A percentile compares a stretch with the other conserved stretches of the same genome.
Evolutionary conservation across 2,329 filamentous ascomycete genomes (phyloP).

Genomic region (Aspergillus sp.): DNA sequence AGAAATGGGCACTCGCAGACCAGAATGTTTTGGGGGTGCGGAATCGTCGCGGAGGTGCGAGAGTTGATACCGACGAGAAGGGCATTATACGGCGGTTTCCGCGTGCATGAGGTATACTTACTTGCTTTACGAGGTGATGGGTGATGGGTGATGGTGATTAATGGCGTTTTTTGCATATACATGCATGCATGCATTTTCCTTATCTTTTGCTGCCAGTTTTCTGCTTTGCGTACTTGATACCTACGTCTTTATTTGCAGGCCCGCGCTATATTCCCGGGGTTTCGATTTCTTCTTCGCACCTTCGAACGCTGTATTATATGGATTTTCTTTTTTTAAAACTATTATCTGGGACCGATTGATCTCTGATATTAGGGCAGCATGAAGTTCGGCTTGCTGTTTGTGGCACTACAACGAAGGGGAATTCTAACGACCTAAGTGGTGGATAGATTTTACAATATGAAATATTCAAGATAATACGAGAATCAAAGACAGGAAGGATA

Average conservation of each 20-base stretch:
- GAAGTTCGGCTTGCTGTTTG: neutral
- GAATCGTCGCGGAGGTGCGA: slow-evolving; percentile 25
- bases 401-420: neutral
- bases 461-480: neutral
- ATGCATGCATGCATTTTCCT: neutral
- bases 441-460: neutral
- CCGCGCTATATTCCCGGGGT: too few species aligned
- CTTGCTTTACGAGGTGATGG: neutral
- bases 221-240: neutral
- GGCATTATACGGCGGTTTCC: slow-evolving; percentile 30
- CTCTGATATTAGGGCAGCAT: neutral
- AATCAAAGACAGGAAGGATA: neutral
- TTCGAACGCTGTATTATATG: neutral
- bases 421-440: neutral
- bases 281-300: too few species aligned
- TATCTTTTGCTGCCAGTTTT: neutral
- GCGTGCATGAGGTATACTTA: neutral
- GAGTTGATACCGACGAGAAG: slow-evolving; percentile 31
- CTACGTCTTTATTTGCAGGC: neutral
- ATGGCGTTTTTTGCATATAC: too few species aligned
- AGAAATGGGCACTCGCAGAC: slow-evolving; percentile 35
- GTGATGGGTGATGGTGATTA: too few species aligned
- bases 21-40: slow-evolving; percentile 32
- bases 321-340: neutral
- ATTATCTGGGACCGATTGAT: neutral